These are phyloP conservation scores for Trichosanthes cucumerina DNA, from an alignment of 306 rosid genomes.

Conservation along the genomic window DNA sequence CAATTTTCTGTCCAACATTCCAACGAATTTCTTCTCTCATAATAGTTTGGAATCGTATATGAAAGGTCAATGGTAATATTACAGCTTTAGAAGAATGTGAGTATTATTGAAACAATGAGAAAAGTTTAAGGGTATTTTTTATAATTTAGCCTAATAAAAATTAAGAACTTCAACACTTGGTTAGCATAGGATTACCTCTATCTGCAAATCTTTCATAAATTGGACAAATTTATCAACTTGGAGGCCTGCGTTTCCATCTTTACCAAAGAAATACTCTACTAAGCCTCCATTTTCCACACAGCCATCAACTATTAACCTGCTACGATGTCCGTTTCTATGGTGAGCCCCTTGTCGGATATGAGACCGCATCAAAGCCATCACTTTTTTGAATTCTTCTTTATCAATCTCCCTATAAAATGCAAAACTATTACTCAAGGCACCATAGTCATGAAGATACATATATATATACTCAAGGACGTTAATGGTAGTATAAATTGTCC, in stretches of 20 bases:
- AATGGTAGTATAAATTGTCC: neutral
- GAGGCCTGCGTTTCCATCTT: constrained; percentile 56
- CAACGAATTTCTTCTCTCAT: no score
- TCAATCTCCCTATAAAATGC: constrained; percentile 44
- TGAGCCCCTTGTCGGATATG: constrained; percentile 65
- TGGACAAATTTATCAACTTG: constrained; percentile 50
- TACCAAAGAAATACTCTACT: constrained; percentile 69
- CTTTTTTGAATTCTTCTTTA: constrained; percentile 87
- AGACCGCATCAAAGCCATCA: constrained; percentile 86
- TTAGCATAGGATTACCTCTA: constrained; percentile 42
- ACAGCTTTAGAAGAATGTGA: no score
- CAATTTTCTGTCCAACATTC: no score
- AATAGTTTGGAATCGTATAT: no score
- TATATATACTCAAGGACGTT: neutral
- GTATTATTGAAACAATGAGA: no score
- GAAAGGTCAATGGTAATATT: no score
- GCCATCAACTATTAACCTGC: constrained; percentile 43
- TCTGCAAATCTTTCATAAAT: constrained; percentile 52
- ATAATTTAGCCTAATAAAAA: neutral
- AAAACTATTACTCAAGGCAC: neutral
- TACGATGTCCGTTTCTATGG: constrained; percentile 55
- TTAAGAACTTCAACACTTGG: neutral
- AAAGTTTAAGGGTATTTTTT: no score
- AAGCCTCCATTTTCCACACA: constrained; percentile 84
- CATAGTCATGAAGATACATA: neutral